Evolutionary conservation across 140 eudicot species (phyloP), one percentile per base, ranked within the genome.

Genomic region (Stevia rebaudiana): DNA sequence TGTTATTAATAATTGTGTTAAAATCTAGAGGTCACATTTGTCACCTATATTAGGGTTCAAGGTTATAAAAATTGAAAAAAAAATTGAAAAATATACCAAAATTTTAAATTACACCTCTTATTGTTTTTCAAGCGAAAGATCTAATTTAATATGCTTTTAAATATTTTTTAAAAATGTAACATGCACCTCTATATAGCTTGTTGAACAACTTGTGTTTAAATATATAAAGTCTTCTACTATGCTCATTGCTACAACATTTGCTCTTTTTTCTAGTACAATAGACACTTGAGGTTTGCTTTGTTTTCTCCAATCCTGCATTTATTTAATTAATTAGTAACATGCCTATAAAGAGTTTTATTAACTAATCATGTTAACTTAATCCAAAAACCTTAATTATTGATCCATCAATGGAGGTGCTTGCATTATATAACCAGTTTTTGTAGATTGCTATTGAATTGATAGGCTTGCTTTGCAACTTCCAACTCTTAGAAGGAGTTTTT

Each of bases 351-450:
- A 28, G 7, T 25, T 30, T 28, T 70, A 11, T 11, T 55, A 17
- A 25, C 16, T 8, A 41, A 5, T 68, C 18, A 55, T 67, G 31
- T 28, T 52, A 30, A 68, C 0, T 7, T 31, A 16, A 44, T 25
- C 63, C 52, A 70, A 71, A 70, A 71, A 83, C 96, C 90, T 85
- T 88, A 28, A 79, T 76, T 54, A 46, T 71, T 52, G 96, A 82
- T 66, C 94, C 96, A 63, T 85, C 86, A 37, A 88, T 65, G 8
- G 71, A 43, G 13, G 71, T 68, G 64, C 94, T 74, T 61, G 94
- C 94, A 70, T 85, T 73, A 24, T 88, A 88, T 33, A 88, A 39
- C 94, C 95, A 88, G 72, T 88, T 95, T 77, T 88, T 88, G 58
- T 82, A 81, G 6, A 82, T 37, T 46, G 84, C 61, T 31, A 88